phyloP scores from a whole-genome alignment of 2,329 filamentous ascomycete genomes.

The Xylaria arbuscula region DNA sequence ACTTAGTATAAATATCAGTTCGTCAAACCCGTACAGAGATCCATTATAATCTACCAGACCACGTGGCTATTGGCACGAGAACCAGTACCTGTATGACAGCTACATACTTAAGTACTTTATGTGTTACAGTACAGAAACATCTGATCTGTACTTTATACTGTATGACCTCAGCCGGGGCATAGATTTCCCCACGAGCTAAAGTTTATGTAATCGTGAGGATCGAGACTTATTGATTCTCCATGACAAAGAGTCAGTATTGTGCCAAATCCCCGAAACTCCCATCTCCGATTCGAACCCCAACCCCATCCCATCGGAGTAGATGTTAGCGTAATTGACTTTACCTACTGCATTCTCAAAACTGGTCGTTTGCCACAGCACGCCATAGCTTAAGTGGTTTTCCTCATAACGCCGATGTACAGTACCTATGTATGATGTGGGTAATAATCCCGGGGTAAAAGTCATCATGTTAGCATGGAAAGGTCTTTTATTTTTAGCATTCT shows the following conservation, averaged over 20 bases:
- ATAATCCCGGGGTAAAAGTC: not conserved
- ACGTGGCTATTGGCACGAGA: not conserved
- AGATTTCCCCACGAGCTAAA: not conserved
- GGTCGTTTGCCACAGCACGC: constrained; percentile 2
- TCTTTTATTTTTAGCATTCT: not conserved
- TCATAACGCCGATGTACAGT: not conserved
- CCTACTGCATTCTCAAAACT: not conserved
- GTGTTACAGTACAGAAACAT: too few relatives aligned
- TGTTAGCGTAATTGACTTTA: constrained; percentile 2
- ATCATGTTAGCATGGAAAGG: not conserved
- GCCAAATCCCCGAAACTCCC: not conserved
- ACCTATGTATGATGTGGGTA: not conserved
- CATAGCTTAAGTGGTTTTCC: not conserved
- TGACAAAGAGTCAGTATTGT: not conserved
- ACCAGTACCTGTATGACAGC: too few relatives aligned
- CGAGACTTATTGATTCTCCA: not conserved
- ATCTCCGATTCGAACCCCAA: constrained; percentile 3
- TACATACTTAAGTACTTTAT: too few relatives aligned
- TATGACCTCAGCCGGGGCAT: constrained; percentile 2
- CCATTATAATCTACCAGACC: not conserved
- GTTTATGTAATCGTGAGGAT: not conserved
- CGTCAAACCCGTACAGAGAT: not conserved
- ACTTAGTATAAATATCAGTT: not conserved
- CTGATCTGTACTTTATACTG: not conserved
- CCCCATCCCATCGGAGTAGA: not conserved